These are phyloP conservation scores for Bauhinia variegata DNA, from an alignment of 306 rosid genomes.

Conservation along the genomic window DNA sequence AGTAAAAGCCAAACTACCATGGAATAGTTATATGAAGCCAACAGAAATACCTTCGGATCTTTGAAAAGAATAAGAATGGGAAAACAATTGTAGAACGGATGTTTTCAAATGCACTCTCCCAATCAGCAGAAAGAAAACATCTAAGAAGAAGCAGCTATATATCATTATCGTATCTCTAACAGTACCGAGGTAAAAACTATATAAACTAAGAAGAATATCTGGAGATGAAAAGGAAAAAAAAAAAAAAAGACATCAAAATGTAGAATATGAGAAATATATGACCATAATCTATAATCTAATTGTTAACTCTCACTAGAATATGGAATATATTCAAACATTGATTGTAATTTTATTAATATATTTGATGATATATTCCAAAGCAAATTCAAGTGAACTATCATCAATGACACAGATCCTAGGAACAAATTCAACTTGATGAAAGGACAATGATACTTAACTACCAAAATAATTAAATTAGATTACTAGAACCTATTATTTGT, in stretches of 20 bases:
- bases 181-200: background rate
- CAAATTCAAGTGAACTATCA: constrained; percentile 6
- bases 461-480: constrained; percentile 11
- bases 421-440: constrained; percentile 16
- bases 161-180: background rate
- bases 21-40: background rate
- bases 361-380: constrained; percentile 16
- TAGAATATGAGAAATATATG: constrained; percentile 6
- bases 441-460: constrained; percentile 4
- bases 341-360: constrained; percentile 14
- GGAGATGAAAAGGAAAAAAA: background rate
- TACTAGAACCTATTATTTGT: constrained; percentile 1
- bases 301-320: constrained; percentile 18
- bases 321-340: background rate
- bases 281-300: background rate
- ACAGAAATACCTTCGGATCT: background rate
- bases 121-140: constrained; percentile 16
- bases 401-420: background rate
- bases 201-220: background rate
- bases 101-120: constrained; percentile 21
- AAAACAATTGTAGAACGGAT: constrained; percentile 2
- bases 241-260: constrained; percentile 11
- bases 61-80: background rate
- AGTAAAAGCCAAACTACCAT: background rate
- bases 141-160: background rate